Evolutionary conservation across 768 basidiomycete species (phyloP).

Genomic region (Ramaria sp.): DNA sequence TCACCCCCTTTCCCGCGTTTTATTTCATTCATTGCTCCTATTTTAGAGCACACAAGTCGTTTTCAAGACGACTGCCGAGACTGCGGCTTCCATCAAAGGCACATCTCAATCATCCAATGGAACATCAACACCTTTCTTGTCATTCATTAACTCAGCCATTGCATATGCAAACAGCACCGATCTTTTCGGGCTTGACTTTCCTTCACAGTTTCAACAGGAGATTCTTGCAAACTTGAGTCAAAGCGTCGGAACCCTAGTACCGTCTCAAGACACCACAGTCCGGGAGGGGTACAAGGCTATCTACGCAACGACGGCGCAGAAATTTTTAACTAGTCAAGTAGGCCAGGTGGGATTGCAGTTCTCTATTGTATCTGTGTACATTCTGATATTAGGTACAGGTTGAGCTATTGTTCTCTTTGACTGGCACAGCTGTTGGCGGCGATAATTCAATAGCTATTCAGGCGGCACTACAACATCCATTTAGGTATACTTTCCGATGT

Average conservation of each 20-base stretch:
- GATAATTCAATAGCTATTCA: conserved; percentile 42
- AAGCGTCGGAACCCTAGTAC: conserved; percentile 29
- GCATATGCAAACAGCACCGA: conserved; percentile 45
- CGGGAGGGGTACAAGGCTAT: conserved; percentile 46
- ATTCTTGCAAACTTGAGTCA: conserved; percentile 23
- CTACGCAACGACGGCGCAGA: conserved; percentile 33
- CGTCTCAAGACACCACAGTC: conserved; percentile 33
- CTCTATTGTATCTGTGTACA: not conserved
- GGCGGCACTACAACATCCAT: conserved; percentile 54
- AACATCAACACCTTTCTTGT: conserved; percentile 28
- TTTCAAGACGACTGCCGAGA: conserved; percentile 28
- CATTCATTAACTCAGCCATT: conserved; percentile 54
- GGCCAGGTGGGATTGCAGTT: conserved; percentile 25
- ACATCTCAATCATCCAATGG: conserved; percentile 12
- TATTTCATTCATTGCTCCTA: not conserved
- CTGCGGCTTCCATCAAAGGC: conserved; percentile 25
- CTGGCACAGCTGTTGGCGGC: conserved; percentile 26
- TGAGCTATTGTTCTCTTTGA: conserved; percentile 43
- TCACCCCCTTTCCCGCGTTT: not conserved
- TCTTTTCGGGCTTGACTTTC: conserved; percentile 29
- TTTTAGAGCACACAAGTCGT: conserved; percentile 26
- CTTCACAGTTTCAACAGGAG: conserved; percentile 22
- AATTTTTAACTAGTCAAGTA: conserved; percentile 28
- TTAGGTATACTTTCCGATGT: conserved; percentile 26
- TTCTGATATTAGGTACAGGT: conserved; percentile 15